Conservation (phyloP, 2,329 filamentous ascomycete species). For the Talaromyces albobiverticillius region DNA sequence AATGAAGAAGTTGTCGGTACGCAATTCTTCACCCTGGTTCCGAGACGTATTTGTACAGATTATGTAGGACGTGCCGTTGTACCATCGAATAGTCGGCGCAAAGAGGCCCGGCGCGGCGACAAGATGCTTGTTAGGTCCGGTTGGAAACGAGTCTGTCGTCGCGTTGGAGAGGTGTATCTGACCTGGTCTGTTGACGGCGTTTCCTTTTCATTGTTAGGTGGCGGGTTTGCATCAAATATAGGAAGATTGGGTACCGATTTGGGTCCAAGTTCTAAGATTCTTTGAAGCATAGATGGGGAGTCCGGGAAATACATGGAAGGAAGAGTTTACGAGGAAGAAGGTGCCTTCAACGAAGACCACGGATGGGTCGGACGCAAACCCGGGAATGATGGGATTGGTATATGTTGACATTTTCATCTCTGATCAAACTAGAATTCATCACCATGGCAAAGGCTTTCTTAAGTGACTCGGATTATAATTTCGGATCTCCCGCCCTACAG, state of each 20-base stretch:
- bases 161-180: not conserved
- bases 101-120: slow-evolving; percentile 30
- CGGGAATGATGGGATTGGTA: slow-evolving; percentile 20
- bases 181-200: slow-evolving; percentile 1
- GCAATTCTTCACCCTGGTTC: slow-evolving; percentile 19
- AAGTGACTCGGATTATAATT: too few species aligned
- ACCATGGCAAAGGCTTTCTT: too few species aligned
- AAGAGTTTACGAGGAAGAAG: slow-evolving; percentile 56
- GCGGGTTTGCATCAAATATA: not conserved
- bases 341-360: slow-evolving; percentile 15
- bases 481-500: too few species aligned
- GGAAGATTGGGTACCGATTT: slow-evolving; percentile 20
- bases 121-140: too few species aligned
- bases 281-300: slow-evolving; percentile 48
- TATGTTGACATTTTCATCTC: too few species aligned
- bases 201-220: not conserved
- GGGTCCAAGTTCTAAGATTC: slow-evolving; percentile 32
- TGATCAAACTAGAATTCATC: too few species aligned
- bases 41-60: slow-evolving; percentile 41
- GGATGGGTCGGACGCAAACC: slow-evolving; percentile 20
- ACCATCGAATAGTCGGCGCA: slow-evolving; percentile 46
- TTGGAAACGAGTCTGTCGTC: too few species aligned
- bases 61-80: slow-evolving; percentile 44
- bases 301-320: slow-evolving; percentile 70
- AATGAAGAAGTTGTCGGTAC: slow-evolving; percentile 5